A percentile compares a stretch with the other conserved stretches of the same genome.
phyloP scores from a whole-genome alignment of 73 alveolate genomes.

The Urostyla sp. region DNA sequence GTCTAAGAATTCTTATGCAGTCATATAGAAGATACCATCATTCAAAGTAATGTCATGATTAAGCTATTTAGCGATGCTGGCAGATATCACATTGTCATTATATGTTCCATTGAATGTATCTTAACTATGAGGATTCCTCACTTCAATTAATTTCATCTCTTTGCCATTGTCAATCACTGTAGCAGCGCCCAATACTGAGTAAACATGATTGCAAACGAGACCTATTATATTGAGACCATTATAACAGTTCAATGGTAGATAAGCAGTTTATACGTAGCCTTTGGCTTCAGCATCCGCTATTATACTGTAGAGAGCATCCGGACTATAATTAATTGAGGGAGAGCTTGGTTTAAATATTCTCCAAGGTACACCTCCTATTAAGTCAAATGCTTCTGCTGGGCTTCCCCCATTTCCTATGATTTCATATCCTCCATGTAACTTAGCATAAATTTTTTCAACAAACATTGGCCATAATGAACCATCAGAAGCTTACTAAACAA shows the following conservation, averaged over 20 bases:
- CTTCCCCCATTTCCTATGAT: slow-evolving; percentile 92
- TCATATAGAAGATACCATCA: slow-evolving; percentile 87
- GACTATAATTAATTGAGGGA: no score
- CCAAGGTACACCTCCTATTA: slow-evolving; percentile 88
- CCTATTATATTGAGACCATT: slow-evolving; percentile 79
- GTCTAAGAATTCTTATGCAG: not conserved
- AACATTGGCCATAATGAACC: slow-evolving; percentile 93
- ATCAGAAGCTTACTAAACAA: slow-evolving; percentile 77
- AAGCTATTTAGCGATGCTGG: slow-evolving; percentile 31
- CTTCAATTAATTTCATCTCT: slow-evolving; percentile 50
- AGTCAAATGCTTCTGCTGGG: slow-evolving; percentile 78
- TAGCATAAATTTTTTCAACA: slow-evolving; percentile 96
- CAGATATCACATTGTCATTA: slow-evolving; percentile 37
- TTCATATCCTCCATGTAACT: slow-evolving; percentile 89
- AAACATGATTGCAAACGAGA: slow-evolving; percentile 90
- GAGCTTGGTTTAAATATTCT: slow-evolving; percentile 44
- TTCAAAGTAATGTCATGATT: slow-evolving; percentile 49
- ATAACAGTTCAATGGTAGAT: slow-evolving; percentile 11
- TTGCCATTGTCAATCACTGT: slow-evolving; percentile 66
- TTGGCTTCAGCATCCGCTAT: not conserved
- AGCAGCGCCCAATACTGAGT: slow-evolving; percentile 72
- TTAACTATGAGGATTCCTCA: slow-evolving; percentile 82
- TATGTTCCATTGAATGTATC: slow-evolving; percentile 81
- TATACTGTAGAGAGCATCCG: not conserved
- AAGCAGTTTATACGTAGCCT: not conserved